Percentiles rank a stretch among this genome's conserved stretches.
These are phyloP conservation scores for Psidium friedrichsthalianum DNA, from an alignment of 345 rosid genomes.

Conservation along the genomic window DNA sequence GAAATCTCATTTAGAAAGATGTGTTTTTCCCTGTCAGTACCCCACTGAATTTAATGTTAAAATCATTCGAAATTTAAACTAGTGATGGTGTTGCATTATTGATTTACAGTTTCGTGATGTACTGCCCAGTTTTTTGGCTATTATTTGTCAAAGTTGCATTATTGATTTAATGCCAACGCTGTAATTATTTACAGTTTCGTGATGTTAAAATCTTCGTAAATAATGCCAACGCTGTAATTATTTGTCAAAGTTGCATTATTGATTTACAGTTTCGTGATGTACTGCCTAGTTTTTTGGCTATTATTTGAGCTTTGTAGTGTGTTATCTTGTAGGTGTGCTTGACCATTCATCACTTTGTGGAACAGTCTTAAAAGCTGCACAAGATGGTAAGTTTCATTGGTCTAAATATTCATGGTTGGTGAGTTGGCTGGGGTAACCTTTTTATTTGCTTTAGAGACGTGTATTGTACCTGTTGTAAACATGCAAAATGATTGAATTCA, in stretches of 20 bases:
- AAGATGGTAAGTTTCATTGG: neutral
- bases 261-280: neutral
- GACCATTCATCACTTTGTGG: neutral
- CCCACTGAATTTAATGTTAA: neutral
- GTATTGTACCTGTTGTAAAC: neutral
- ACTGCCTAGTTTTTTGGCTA: neutral
- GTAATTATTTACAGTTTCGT: neutral
- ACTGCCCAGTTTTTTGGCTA: neutral
- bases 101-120: neutral
- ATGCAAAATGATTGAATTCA: neutral
- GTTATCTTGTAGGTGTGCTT: neutral
- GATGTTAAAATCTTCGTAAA: neutral
- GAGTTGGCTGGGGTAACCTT: neutral
- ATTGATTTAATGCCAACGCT: too few relatives aligned
- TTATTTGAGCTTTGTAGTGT: neutral
- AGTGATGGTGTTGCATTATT: neutral
- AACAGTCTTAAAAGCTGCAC: neutral
- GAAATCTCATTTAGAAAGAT: neutral
- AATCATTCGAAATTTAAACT: too few relatives aligned
- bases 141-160: too few relatives aligned
- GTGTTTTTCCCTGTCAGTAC: too few relatives aligned
- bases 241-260: neutral
- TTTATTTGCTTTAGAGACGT: neutral
- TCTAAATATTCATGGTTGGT: neutral
- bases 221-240: neutral